A percentile compares a stretch with the other conserved stretches of the same genome.
These are phyloP conservation scores for Spiraea crenata DNA, from an alignment of 331 rosid genomes.

Conservation along the genomic window DNA sequence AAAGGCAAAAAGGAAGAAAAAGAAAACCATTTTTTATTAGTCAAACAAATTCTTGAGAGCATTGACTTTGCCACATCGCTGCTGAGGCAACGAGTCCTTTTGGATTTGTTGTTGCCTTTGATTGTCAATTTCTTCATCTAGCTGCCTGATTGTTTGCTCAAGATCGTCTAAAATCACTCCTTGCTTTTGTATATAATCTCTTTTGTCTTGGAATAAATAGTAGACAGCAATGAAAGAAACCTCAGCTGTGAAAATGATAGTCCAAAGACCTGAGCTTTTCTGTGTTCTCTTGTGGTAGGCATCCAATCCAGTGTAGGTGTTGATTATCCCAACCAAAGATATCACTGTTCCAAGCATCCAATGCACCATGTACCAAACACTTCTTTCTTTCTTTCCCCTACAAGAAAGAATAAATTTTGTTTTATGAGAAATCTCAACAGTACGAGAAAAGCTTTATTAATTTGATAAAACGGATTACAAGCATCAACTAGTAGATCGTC, in stretches of 20 bases:
- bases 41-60: conserved; percentile 91
- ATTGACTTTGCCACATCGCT: conserved; percentile 65
- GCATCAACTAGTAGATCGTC: too few relatives aligned
- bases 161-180: conserved; percentile 33
- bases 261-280: conserved; percentile 68
- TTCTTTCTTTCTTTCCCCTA: conserved; percentile 82
- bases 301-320: conserved; percentile 76
- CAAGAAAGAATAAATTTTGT: neutral
- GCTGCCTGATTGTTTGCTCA: conserved; percentile 30
- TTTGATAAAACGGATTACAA: too few relatives aligned
- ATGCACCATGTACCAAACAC: conserved; percentile 69
- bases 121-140: conserved; percentile 33
- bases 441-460: too few relatives aligned
- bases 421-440: neutral
- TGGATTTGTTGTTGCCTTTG: conserved; percentile 36
- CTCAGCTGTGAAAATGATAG: conserved; percentile 73
- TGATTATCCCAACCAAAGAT: conserved; percentile 72
- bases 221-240: conserved; percentile 53
- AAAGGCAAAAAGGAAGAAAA: conserved; percentile 5
- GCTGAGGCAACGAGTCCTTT: conserved; percentile 50
- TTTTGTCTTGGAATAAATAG: conserved; percentile 56
- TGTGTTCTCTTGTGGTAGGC: conserved; percentile 72
- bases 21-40: conserved; percentile 22
- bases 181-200: conserved; percentile 46
- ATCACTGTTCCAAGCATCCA: conserved; percentile 81